Evolutionary conservation across 2,329 filamentous ascomycete species (phyloP).

Genomic region (Podosphaera xanthii): DNA sequence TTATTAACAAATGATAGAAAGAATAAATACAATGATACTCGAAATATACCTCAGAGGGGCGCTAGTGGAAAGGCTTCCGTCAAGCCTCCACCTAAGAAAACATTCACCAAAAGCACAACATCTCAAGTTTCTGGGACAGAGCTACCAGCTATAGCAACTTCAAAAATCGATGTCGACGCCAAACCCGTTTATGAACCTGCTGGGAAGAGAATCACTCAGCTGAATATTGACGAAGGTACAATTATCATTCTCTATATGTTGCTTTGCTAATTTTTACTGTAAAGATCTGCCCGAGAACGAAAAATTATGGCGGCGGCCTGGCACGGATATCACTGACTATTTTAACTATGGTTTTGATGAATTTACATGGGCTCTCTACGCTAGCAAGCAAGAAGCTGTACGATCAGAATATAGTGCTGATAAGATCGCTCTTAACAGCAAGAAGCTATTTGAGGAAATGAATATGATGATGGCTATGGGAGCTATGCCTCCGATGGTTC

Average conservation of each 20-base stretch:
- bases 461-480: conserved; percentile 42
- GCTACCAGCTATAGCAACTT: conserved; percentile 45
- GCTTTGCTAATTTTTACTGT: conserved; percentile 1
- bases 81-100: conserved; percentile 25
- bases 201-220: conserved; percentile 59
- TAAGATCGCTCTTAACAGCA: conserved; percentile 36
- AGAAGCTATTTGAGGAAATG: conserved; percentile 59
- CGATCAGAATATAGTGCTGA: conserved; percentile 53
- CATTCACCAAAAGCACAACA: conserved; percentile 18
- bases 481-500: conserved; percentile 24
- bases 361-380: conserved; percentile 92
- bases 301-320: conserved; percentile 88
- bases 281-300: conserved; percentile 52
- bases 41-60: conserved; percentile 39
- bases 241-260: neutral
- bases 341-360: conserved; percentile 99
- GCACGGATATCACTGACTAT: conserved; percentile 86
- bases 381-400: conserved; percentile 63
- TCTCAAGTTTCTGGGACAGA: conserved; percentile 24
- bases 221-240: conserved; percentile 47
- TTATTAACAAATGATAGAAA: conserved; percentile 21
- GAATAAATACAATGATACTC: conserved; percentile 39
- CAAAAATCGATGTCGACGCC: conserved; percentile 63
- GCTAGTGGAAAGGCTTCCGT: conserved; percentile 26
- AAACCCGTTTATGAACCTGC: conserved; percentile 57